phyloP scores from a whole-genome alignment of 2,329 filamentous ascomycete species.

The Fonsecaea erecta region DNA sequence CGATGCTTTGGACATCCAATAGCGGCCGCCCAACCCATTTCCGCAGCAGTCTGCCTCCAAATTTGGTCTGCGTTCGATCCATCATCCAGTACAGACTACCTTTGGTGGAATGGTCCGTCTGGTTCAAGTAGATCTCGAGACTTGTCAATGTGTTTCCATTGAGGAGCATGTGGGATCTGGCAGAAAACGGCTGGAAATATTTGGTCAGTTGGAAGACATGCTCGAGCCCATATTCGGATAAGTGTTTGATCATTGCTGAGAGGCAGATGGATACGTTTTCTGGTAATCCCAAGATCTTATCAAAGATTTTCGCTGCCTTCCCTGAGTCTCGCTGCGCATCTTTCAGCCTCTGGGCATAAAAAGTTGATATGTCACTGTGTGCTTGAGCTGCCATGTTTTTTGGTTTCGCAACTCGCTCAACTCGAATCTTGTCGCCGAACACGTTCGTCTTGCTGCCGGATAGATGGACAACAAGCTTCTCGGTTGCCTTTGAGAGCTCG shows the following conservation, averaged over 20 bases:
- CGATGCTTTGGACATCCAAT: constrained; percentile 73
- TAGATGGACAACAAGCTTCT: constrained; percentile 88
- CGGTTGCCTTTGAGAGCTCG: constrained; percentile 83
- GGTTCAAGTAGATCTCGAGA: constrained; percentile 93
- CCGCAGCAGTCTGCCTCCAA: constrained; percentile 82
- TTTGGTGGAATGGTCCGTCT: constrained; percentile 81
- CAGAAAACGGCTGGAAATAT: constrained; percentile 95
- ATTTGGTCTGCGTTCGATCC: constrained; percentile 87
- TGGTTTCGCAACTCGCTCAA: constrained; percentile 75
- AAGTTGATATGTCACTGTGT: constrained; percentile 86
- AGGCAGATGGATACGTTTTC: constrained; percentile 88
- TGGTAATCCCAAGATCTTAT: constrained; percentile 83
- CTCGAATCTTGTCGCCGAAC: constrained; percentile 85
- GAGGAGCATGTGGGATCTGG: constrained; percentile 90
- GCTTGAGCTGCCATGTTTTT: constrained; percentile 84
- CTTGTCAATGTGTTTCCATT: constrained; percentile 94
- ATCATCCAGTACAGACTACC: constrained; percentile 96
- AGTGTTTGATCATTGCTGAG: constrained; percentile 92
- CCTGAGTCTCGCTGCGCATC: constrained; percentile 56
- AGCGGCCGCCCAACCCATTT: constrained; percentile 95
- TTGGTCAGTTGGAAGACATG: constrained; percentile 96
- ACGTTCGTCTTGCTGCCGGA: constrained; percentile 88
- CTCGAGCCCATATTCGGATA: constrained; percentile 89
- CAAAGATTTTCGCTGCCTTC: constrained; percentile 70
- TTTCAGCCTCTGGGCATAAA: constrained; percentile 87